Evolutionary conservation across 2,329 filamentous ascomycete genomes (phyloP), one percentile per base, ranked within the genome.

Genomic region (Pestalotiopsis fici): DNA sequence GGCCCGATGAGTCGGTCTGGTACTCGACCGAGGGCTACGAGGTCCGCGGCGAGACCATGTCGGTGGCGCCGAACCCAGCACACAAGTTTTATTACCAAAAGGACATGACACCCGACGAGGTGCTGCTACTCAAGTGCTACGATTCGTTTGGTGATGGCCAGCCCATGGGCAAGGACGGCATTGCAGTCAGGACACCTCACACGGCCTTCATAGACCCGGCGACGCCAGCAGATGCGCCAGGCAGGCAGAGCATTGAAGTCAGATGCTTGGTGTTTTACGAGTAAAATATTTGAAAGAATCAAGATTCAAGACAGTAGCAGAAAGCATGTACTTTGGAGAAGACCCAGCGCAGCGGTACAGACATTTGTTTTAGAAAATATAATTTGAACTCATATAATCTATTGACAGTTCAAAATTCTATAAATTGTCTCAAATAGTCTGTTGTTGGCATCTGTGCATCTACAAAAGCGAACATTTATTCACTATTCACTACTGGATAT

Each of bases 1-100:
- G 60, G 23, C 67, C 67, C 7, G 65, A 68, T 39, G 61, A 68
- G 57, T 65, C 67, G 3, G 50, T 47, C 7, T 66, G 60, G 65
- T 64, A 74, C n/a, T 86, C 84, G 0, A 87, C 84, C 0, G 86
- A 86, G 13, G 88, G 88, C 0, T 92, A 92, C 71, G 86, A 89
- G 74, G 84, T 86, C 12, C 68, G 70, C 55, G 88, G 90, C 23
- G 90, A 92, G 80, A 91, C 89, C 1, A 85, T 89, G 74, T 83
- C 81, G 0, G 86, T 92, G 0, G 80, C 83, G 59, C 83, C 88
- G 3, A 91, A 81, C 70, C 84, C 87, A 7, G 77, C 76, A 18
- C 90, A 92, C 75, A 81, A 82, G 71, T 90, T 90, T 72, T 91
- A 86, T 72, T 92, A 91, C 71, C 80, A 87, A 74, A 91, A 90